Evolutionary conservation across 805 yeast genomes (phyloP).

Genomic region (Maudiozyma turicensis): DNA sequence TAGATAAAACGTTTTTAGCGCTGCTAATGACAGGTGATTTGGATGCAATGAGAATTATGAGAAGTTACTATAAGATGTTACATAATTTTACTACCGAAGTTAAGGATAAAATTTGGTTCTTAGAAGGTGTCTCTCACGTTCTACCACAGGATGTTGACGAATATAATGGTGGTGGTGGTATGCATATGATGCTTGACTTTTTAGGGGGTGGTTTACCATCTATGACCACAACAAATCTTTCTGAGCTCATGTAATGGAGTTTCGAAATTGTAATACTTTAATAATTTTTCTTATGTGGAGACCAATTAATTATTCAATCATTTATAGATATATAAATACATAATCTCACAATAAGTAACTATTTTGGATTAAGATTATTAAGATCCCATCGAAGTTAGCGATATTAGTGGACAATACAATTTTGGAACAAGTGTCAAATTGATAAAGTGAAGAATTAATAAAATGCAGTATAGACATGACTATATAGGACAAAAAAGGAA

Average conservation of each 20-base stretch:
- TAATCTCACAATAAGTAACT: too few relatives aligned
- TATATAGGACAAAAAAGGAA: too few relatives aligned
- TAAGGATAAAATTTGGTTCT: slow-evolving; percentile 87
- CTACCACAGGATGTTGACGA: slow-evolving; percentile 88
- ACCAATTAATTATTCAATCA: neutral
- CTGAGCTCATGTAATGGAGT: slow-evolving; percentile 20
- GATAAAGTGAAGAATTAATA: too few relatives aligned
- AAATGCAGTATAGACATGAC: too few relatives aligned
- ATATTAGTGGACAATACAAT: too few relatives aligned
- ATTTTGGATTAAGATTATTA: too few relatives aligned
- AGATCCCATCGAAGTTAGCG: too few relatives aligned
- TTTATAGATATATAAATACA: too few relatives aligned
- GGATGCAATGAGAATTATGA: slow-evolving; percentile 83
- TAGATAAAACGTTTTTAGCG: slow-evolving; percentile 72
- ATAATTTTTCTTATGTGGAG: neutral
- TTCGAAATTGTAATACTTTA: neutral
- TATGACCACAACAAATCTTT: slow-evolving; percentile 35
- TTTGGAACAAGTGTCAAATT: too few relatives aligned
- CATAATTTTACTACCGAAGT: slow-evolving; percentile 76
- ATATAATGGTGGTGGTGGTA: slow-evolving; percentile 83
- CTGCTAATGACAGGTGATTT: slow-evolving; percentile 76
- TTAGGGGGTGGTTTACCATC: slow-evolving; percentile 58
- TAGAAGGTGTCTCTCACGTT: slow-evolving; percentile 83
- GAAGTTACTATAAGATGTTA: slow-evolving; percentile 74
- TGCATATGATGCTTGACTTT: slow-evolving; percentile 86